These are phyloP conservation scores for Phlebiopsis flavidoalba DNA, from an alignment of 768 basidiomycete species.

Conservation along the genomic window DNA sequence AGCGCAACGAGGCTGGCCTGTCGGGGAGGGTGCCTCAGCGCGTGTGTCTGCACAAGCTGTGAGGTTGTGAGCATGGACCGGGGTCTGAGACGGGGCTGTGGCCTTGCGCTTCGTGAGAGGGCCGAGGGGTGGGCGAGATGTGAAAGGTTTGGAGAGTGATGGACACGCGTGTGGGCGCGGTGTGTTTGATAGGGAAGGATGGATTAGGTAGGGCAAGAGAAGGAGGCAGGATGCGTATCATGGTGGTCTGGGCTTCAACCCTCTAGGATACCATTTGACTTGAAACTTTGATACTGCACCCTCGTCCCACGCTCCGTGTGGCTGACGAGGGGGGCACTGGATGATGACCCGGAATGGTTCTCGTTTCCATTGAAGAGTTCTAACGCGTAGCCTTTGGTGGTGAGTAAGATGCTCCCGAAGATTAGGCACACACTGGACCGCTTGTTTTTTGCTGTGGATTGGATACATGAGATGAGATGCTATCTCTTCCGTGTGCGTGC, in stretches of 20 bases:
- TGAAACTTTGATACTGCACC: constrained; percentile 38
- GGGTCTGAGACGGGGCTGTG: constrained; percentile 15
- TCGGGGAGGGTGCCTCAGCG: constrained; percentile 13
- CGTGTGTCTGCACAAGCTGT: constrained; percentile 21
- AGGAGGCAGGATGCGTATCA: constrained; percentile 16
- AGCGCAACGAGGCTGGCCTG: constrained; percentile 16
- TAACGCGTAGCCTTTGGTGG: constrained; percentile 13
- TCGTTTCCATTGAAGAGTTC: constrained; percentile 17
- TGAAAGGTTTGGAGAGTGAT: constrained; percentile 27
- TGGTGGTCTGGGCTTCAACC: constrained; percentile 39
- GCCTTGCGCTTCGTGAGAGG: constrained; percentile 10
- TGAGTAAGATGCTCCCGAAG: constrained; percentile 13
- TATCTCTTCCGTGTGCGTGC: constrained; percentile 20
- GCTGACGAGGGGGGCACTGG: too few species aligned
- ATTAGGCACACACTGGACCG: neutral
- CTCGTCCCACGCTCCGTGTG: neutral
- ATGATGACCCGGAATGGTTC: constrained; percentile 1
- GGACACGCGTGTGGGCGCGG: constrained; percentile 25
- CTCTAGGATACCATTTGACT: constrained; percentile 59
- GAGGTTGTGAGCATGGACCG: constrained; percentile 13
- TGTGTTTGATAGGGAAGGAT: constrained; percentile 18
- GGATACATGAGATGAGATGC: constrained; percentile 23
- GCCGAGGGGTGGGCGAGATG: constrained; percentile 21
- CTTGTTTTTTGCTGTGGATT: constrained; percentile 5
- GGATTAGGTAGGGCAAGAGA: constrained; percentile 15